phyloP scores from a whole-genome alignment of 2,329 filamentous ascomycete species.

The Alternaria longipes region DNA sequence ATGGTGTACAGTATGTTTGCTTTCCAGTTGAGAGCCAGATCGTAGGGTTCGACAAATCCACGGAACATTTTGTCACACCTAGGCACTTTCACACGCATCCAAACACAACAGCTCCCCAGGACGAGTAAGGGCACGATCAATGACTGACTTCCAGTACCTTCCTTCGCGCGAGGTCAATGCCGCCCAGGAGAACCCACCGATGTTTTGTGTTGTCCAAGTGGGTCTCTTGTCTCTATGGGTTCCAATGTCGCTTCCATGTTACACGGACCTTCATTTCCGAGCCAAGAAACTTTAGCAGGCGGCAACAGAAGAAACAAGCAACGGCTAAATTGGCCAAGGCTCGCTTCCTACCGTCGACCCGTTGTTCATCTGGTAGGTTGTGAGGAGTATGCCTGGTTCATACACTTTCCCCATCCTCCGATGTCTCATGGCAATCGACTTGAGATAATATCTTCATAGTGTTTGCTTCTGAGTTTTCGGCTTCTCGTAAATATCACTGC shows the following conservation, averaged over 20 bases:
- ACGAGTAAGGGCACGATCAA: neutral
- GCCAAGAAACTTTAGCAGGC: conserved; percentile 1
- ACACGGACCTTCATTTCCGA: conserved; percentile 1
- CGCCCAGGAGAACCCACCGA: conserved; percentile 1
- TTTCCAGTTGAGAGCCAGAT: neutral
- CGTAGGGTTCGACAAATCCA: neutral
- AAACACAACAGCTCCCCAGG: neutral
- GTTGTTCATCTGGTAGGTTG: neutral
- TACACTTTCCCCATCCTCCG: neutral
- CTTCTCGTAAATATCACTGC: neutral
- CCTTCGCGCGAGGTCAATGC: neutral
- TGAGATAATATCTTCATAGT: neutral
- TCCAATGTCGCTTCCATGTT: conserved; percentile 4
- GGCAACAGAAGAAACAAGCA: conserved; percentile 3
- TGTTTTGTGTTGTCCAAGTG: conserved; percentile 3
- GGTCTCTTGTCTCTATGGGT: neutral
- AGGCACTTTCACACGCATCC: neutral
- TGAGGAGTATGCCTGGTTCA: neutral
- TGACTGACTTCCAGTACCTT: neutral
- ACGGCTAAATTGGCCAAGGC: conserved; percentile 3
- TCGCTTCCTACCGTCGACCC: conserved; percentile 5
- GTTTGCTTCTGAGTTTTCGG: neutral
- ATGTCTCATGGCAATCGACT: neutral
- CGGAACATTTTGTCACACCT: neutral
- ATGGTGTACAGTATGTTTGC: conserved; percentile 2